Percentiles rank a stretch among this genome's conserved stretches.
phyloP scores from a whole-genome alignment of 2,329 filamentous ascomycete species.

The Pseudogymnoascus sp. region DNA sequence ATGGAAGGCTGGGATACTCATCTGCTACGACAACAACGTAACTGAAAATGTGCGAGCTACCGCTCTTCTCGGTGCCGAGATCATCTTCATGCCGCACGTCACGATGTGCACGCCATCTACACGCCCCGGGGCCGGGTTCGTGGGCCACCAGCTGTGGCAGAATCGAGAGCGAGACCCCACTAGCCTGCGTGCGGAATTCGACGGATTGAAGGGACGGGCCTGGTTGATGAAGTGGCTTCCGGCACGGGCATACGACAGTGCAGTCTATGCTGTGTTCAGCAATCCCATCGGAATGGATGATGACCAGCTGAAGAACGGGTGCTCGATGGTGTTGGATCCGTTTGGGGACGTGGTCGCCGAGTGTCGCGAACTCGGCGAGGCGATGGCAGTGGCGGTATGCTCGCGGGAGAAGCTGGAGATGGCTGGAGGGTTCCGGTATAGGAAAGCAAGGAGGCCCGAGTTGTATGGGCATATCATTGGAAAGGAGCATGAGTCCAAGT shows the following conservation, averaged over 20 bases:
- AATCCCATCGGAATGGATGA: slow-evolving; percentile 16
- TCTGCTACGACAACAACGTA: slow-evolving; percentile 16
- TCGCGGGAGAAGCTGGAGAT: slow-evolving; percentile 10
- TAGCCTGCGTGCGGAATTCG: slow-evolving; percentile 12
- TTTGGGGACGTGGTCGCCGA: slow-evolving; percentile 15
- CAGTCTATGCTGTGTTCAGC: slow-evolving; percentile 15
- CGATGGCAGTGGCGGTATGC: slow-evolving; percentile 10
- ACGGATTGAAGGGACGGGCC: slow-evolving; percentile 14
- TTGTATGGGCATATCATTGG: slow-evolving; percentile 13
- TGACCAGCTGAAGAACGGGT: slow-evolving; percentile 15
- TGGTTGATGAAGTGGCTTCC: slow-evolving; percentile 19
- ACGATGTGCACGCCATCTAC: slow-evolving; percentile 16
- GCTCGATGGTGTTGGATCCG: slow-evolving; percentile 15
- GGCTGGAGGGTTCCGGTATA: slow-evolving; percentile 11
- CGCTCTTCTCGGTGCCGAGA: slow-evolving; percentile 14
- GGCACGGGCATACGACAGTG: slow-evolving; percentile 16
- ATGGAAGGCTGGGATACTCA: slow-evolving; percentile 14
- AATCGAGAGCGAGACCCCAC: slow-evolving; percentile 12
- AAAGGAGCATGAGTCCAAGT: slow-evolving; percentile 8
- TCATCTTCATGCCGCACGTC: slow-evolving; percentile 16
- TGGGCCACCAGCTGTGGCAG: slow-evolving; percentile 11
- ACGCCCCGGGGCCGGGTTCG: slow-evolving; percentile 14
- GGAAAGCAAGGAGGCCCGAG: slow-evolving; percentile 12
- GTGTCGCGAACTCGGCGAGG: slow-evolving; percentile 12
- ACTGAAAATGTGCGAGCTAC: slow-evolving; percentile 15